These are phyloP conservation scores for Parachaetomium inaequale DNA, from an alignment of 495 filamentous ascomycete species.

Conservation along the genomic window DNA sequence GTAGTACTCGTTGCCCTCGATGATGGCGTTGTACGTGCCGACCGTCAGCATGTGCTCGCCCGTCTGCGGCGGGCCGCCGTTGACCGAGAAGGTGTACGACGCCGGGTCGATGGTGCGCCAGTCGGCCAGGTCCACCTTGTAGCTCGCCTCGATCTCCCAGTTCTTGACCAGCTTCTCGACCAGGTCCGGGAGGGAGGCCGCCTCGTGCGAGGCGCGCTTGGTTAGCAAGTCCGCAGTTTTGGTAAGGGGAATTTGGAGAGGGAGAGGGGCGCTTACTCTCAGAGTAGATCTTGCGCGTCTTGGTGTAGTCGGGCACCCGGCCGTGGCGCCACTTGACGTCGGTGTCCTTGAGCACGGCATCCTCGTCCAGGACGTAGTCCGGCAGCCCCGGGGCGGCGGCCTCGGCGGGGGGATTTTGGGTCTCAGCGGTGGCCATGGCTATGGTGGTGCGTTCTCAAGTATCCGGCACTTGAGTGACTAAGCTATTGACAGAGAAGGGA, in stretches of 20 bases:
- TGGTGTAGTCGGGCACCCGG: conserved; percentile 56
- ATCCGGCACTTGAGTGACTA: not conserved
- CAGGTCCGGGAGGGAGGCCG: conserved; percentile 53
- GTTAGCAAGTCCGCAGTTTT: not conserved
- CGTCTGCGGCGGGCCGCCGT: conserved; percentile 51
- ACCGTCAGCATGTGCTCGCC: conserved; percentile 63
- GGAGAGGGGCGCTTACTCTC: conserved; percentile 42
- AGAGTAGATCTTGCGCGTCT: conserved; percentile 50
- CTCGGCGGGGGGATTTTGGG: not conserved
- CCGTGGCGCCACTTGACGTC: conserved; percentile 57
- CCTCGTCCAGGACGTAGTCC: conserved; percentile 58
- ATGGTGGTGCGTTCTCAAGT: not conserved
- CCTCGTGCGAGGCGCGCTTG: conserved; percentile 50
- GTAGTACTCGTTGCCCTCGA: conserved; percentile 59
- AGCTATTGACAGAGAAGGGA: not conserved
- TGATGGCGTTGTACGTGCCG: conserved; percentile 66
- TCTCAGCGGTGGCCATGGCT: not conserved
- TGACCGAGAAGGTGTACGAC: conserved; percentile 59
- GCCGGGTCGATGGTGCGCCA: conserved; percentile 59
- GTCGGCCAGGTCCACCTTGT: conserved; percentile 57
- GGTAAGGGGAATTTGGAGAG: not conserved
- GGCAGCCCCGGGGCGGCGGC: conserved; percentile 30
- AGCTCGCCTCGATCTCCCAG: conserved; percentile 68
- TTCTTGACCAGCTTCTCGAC: conserved; percentile 70
- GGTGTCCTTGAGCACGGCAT: conserved; percentile 56